Evolutionary conservation across 257 asterid genomes (phyloP), one percentile per base, ranked within the genome.

Genomic region (Gardenia jasminoides): DNA sequence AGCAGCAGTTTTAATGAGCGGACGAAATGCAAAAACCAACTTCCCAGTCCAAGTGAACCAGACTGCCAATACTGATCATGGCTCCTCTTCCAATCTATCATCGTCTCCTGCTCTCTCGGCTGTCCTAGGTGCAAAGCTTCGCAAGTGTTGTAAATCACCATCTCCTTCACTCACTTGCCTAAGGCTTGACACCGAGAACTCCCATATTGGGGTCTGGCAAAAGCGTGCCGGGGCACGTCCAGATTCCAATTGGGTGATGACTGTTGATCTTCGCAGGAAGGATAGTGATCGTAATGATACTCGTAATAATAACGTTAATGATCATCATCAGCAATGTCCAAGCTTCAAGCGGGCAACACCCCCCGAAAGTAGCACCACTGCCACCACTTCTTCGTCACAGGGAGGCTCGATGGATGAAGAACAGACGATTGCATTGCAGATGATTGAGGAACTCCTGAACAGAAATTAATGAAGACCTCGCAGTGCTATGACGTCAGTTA

Each of bases 181-280:
- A 10, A 88, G 89, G 86, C 86, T 89, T 4, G 93, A 89, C 85
- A 88, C 86, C 0, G 91, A 89, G 80, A 89, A 85, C 47, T 89
- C 93, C 20, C 84, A 83, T 65, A 89, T 89, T 15, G 93, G 93
- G 11, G 91, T 89, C 3, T 89, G 93, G 93, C 91, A 89, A 76
- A 89, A 89, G 67, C 84, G 88, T 0, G 93, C 93, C 13, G 91
- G 93, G 5, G 33, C 89, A 0, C 79, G 83, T 4, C 81, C 93
- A 1, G 84, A 79, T 61, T 84, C 91, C 6, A 84, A 64, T 28
- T 89, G 93, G 93, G 90, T 89, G 30, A 89, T 89, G 93, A 84
- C 88, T 0, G 93, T 89, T 8, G 91, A 89, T 83, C 81, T 89
- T 1, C 85, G 83, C 19, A 86, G 81, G 48, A 82, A 84, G 44